Percentiles rank a stretch among this genome's conserved stretches.
Evolutionary conservation across 495 filamentous ascomycete genomes (phyloP).

Genomic region (Hypoxylon fuscum): DNA sequence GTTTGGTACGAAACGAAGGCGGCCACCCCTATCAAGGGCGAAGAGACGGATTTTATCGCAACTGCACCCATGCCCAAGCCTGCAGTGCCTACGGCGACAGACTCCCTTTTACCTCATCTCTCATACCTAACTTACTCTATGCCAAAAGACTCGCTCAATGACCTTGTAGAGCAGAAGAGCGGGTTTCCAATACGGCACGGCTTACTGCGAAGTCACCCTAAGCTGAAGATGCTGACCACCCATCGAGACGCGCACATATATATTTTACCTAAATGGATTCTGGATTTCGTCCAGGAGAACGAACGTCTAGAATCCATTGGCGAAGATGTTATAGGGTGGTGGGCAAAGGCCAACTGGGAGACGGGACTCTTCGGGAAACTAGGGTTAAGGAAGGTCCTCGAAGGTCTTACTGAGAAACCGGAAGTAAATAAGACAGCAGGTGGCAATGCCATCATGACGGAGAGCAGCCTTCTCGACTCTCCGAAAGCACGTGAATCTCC

Average conservation of each 20-base stretch:
- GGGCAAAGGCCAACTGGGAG: conserved; percentile 95
- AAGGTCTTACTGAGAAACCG: conserved; percentile 35
- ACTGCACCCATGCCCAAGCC: conserved; percentile 69
- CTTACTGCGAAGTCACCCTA: conserved; percentile 73
- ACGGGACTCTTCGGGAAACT: conserved; percentile 80
- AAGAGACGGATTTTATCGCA: conserved; percentile 90
- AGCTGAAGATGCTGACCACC: conserved; percentile 78
- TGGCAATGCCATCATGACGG: conserved; percentile 18
- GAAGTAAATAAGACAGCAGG: conserved; percentile 18
- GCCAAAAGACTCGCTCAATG: conserved; percentile 86
- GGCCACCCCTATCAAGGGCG: conserved; percentile 78
- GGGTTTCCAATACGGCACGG: conserved; percentile 74
- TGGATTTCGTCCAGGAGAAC: conserved; percentile 80
- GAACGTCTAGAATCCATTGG: conserved; percentile 84
- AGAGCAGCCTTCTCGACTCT: conserved; percentile 29
- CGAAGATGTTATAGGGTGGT: conserved; percentile 93
- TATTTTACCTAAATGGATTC: conserved; percentile 89
- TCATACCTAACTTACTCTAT: conserved; percentile 75
- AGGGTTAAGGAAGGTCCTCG: conserved; percentile 71
- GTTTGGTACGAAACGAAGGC: conserved; percentile 91
- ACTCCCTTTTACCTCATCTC: conserved; percentile 69
- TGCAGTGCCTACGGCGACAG: conserved; percentile 63
- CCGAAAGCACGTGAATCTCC: conserved; percentile 41
- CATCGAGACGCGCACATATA: conserved; percentile 93
- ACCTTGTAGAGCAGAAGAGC: conserved; percentile 75